phyloP scores from a whole-genome alignment of 768 basidiomycete genomes.

The Xerocomus spinulosus region DNA sequence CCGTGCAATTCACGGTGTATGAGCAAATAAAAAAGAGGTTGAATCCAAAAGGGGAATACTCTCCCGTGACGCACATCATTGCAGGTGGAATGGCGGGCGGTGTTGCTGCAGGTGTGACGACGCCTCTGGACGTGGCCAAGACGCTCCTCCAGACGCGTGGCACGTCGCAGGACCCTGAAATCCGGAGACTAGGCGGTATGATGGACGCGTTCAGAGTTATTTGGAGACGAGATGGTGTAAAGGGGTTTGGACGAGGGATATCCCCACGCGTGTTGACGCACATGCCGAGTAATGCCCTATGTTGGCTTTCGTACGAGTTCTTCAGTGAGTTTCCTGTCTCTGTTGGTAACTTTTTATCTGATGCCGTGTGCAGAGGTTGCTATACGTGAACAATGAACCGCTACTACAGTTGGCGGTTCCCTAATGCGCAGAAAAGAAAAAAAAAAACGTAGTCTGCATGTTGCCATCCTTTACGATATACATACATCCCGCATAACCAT shows the following conservation, averaged over 20 bases:
- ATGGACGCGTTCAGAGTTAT: constrained; percentile 85
- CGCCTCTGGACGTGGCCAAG: constrained; percentile 96
- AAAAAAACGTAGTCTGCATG: neutral
- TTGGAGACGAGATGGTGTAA: constrained; percentile 77
- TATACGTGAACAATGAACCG: constrained; percentile 43
- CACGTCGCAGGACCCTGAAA: constrained; percentile 77
- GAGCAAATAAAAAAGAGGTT: constrained; percentile 84
- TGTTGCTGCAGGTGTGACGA: constrained; percentile 92
- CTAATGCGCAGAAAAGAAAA: too few relatives aligned
- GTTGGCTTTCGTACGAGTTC: constrained; percentile 97
- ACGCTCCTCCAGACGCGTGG: constrained; percentile 95
- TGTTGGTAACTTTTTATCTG: constrained; percentile 1
- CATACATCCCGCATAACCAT: constrained; percentile 17
- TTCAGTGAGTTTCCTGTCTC: constrained; percentile 65
- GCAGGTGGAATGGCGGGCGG: constrained; percentile 92
- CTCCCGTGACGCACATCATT: constrained; percentile 87
- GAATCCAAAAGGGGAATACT: constrained; percentile 85
- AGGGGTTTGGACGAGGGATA: constrained; percentile 83
- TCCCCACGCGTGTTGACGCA: constrained; percentile 90
- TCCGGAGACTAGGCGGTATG: constrained; percentile 82
- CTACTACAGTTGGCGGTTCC: too few relatives aligned
- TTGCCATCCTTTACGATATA: constrained; percentile 11
- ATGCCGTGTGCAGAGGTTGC: constrained; percentile 48
- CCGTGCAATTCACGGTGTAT: constrained; percentile 96
- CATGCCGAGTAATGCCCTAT: constrained; percentile 95